These are phyloP conservation scores for Hypoxylon sp. DNA, from an alignment of 2,329 filamentous ascomycete species.

Conservation along the genomic window DNA sequence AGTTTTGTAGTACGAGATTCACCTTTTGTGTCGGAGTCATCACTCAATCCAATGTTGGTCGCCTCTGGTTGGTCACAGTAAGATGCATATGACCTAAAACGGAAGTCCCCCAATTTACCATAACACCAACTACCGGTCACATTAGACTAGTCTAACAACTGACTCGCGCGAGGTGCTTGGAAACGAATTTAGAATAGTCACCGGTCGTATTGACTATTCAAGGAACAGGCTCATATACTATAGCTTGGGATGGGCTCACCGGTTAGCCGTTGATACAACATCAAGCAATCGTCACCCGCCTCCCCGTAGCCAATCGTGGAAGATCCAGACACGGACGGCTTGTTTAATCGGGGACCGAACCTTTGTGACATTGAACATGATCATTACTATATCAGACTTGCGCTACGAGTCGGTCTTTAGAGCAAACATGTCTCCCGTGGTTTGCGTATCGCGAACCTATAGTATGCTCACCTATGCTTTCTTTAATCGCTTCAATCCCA, in stretches of 20 bases:
- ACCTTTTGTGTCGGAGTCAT: constrained; percentile 35
- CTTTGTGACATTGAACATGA: constrained; percentile 23
- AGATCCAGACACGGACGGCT: constrained; percentile 22
- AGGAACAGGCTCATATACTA: constrained; percentile 38
- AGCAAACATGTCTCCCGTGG: constrained; percentile 25
- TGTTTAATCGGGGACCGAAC: constrained; percentile 21
- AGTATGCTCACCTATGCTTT: constrained; percentile 18
- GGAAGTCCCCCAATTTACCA: constrained; percentile 47
- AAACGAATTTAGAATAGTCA: constrained; percentile 34
- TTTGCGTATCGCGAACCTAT: constrained; percentile 26
- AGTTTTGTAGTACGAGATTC: constrained; percentile 40
- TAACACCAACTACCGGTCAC: constrained; percentile 41
- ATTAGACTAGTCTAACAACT: constrained; percentile 31
- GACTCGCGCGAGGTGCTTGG: constrained; percentile 26
- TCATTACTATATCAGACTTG: constrained; percentile 28
- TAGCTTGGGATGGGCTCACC: constrained; percentile 38
- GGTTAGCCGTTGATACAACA: constrained; percentile 40
- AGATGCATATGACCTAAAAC: constrained; percentile 50
- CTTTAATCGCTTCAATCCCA: constrained; percentile 22
- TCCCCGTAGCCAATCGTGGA: constrained; percentile 39
- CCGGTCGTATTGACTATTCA: constrained; percentile 36
- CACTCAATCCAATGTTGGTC: constrained; percentile 39
- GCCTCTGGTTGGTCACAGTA: constrained; percentile 48
- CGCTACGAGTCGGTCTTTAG: constrained; percentile 25
- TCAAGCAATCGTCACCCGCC: constrained; percentile 29